phyloP scores from a whole-genome alignment of 108 stramenopile species.

The Craspedostauros australis region DNA sequence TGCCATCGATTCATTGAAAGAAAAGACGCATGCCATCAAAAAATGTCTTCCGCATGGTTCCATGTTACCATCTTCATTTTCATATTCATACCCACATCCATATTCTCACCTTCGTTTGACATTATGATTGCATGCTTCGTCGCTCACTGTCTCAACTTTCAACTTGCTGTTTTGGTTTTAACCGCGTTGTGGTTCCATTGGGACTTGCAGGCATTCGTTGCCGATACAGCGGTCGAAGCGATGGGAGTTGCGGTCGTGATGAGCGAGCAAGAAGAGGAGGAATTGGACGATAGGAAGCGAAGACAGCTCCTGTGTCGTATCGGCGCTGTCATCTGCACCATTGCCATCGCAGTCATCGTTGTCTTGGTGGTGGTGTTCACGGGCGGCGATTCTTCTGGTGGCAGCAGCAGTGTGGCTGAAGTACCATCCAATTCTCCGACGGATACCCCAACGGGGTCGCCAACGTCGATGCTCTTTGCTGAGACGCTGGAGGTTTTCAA shows the following conservation, averaged over 20 bases:
- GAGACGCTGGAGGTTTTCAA: conserved; percentile 2
- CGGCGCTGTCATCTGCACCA: conserved; percentile 4
- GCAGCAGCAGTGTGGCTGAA: neutral
- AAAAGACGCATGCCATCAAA: too few relatives aligned
- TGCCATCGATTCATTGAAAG: too few relatives aligned
- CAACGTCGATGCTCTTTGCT: conserved; percentile 10
- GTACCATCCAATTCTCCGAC: conserved; percentile 1
- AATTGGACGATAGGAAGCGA: conserved; percentile 10
- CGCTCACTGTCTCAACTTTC: too few relatives aligned
- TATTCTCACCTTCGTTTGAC: too few relatives aligned
- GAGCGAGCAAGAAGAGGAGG: conserved; percentile 9
- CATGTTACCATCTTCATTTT: too few relatives aligned
- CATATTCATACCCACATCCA: too few relatives aligned
- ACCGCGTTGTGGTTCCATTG: too few relatives aligned
- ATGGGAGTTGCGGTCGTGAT: conserved; percentile 11
- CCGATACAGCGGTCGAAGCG: conserved; percentile 2
- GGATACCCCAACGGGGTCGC: conserved; percentile 16
- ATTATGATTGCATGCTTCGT: too few relatives aligned
- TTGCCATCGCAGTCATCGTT: conserved; percentile 15
- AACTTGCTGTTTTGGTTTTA: too few relatives aligned
- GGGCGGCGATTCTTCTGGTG: neutral
- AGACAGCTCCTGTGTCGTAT: conserved; percentile 2
- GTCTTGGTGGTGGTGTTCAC: conserved; percentile 12
- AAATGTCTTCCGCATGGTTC: too few relatives aligned
- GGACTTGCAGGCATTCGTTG: conserved; percentile 22